Conservation (phyloP, 2,329 filamentous ascomycete genomes). For the Scolecobasidium constrictum region DNA sequence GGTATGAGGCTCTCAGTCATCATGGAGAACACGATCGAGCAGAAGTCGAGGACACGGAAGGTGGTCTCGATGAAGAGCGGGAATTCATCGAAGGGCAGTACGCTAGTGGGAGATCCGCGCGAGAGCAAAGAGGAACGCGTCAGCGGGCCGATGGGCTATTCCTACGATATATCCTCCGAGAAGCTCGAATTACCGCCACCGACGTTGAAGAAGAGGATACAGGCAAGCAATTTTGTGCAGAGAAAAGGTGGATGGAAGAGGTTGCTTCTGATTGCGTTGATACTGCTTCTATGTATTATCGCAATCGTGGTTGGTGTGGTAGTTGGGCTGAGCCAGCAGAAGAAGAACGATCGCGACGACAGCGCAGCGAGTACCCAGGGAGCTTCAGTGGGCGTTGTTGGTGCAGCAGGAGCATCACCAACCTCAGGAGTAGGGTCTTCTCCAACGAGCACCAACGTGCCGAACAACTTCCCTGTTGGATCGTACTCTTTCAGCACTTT, state of each 20-base stretch:
- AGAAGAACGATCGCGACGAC: slow-evolving; percentile 3
- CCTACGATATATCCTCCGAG: slow-evolving; percentile 8
- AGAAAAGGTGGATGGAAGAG: slow-evolving; percentile 29
- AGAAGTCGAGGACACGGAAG: background rate
- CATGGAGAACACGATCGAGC: slow-evolving; percentile 19
- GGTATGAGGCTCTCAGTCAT: slow-evolving; percentile 30
- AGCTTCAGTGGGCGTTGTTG: background rate
- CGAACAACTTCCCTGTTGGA: slow-evolving; percentile 45
- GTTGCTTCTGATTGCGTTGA: slow-evolving; percentile 22
- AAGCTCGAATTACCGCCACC: background rate
- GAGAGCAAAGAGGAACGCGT: slow-evolving; percentile 1
- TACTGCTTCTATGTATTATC: slow-evolving; percentile 24
- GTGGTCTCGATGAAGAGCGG: background rate
- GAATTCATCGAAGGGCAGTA: background rate
- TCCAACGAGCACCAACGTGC: slow-evolving; percentile 11
- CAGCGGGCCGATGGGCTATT: slow-evolving; percentile 1
- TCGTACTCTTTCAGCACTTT: slow-evolving; percentile 51
- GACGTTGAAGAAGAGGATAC: background rate
- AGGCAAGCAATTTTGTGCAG: background rate
- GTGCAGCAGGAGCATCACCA: slow-evolving; percentile 1
- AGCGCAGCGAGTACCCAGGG: background rate
- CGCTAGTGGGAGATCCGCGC: background rate
- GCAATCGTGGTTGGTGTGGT: slow-evolving; percentile 28
- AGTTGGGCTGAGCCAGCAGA: slow-evolving; percentile 28
- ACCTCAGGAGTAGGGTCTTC: slow-evolving; percentile 14